phyloP scores from a whole-genome alignment of 352 stramenopile species.

The Phytophthora cryptogea region DNA sequence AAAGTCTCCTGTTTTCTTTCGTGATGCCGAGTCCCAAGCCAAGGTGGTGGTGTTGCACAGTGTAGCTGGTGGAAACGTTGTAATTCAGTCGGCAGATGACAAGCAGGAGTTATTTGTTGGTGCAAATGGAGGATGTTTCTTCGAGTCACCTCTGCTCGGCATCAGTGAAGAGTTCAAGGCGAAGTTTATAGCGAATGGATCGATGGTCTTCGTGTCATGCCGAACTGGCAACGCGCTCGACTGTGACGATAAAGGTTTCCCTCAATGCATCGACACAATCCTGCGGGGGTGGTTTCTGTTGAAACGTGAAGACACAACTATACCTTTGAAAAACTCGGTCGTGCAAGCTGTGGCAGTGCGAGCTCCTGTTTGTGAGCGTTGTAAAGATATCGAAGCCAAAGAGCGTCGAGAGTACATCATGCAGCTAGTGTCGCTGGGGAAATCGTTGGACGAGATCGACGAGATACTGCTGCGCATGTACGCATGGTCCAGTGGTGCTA shows the following conservation, averaged over 20 bases:
- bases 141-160: constrained; percentile 26
- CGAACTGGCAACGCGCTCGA: constrained; percentile 28
- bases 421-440: constrained; percentile 26
- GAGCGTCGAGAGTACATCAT: constrained; percentile 29
- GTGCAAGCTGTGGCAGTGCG: not conserved
- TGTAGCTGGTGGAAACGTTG: constrained; percentile 1
- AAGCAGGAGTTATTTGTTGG: constrained; percentile 26
- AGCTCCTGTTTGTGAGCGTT: constrained; percentile 12
- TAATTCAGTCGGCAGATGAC: constrained; percentile 22
- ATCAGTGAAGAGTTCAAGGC: constrained; percentile 30
- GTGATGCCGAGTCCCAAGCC: constrained; percentile 1
- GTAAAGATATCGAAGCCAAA: constrained; percentile 11
- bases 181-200: constrained; percentile 17
- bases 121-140: constrained; percentile 26
- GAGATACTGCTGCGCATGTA: constrained; percentile 31
- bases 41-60: constrained; percentile 19
- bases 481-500: constrained; percentile 6
- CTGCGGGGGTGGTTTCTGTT: constrained; percentile 22
- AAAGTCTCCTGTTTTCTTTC: constrained; percentile 8
- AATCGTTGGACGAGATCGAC: constrained; percentile 32
- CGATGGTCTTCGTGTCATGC: constrained; percentile 23
- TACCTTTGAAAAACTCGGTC: not conserved
- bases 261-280: constrained; percentile 30
- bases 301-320: not conserved
- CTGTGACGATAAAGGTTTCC: constrained; percentile 15